Evolutionary conservation across 495 filamentous ascomycete genomes (phyloP).

Genomic region (Lineolata rhizophorae): DNA sequence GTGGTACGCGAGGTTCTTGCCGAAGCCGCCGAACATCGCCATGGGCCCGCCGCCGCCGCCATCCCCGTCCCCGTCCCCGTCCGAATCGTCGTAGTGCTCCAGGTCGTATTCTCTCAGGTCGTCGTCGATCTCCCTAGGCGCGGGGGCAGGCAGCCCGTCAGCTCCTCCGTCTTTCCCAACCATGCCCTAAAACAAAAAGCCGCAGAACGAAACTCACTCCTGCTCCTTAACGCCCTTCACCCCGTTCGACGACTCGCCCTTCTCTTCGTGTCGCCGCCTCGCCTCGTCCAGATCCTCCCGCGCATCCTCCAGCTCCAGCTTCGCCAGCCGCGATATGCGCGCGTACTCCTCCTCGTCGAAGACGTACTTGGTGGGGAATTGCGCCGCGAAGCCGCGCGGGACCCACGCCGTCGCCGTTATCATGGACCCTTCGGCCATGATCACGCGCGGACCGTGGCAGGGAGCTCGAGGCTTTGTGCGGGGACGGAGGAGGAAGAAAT

Average conservation of each 20-base stretch:
- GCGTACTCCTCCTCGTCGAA: slow-evolving; percentile 86
- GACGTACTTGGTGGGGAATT: slow-evolving; percentile 73
- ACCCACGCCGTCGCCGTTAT: slow-evolving; percentile 91
- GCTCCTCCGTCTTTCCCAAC: no score
- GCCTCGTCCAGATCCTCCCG: slow-evolving; percentile 59
- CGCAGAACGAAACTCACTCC: slow-evolving; percentile 5
- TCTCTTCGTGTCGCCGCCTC: slow-evolving; percentile 11
- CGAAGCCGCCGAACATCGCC: slow-evolving; percentile 88
- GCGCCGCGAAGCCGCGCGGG: slow-evolving; percentile 77
- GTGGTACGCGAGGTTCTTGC: slow-evolving; percentile 84
- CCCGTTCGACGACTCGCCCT: slow-evolving; percentile 1
- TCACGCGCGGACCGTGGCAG: no score
- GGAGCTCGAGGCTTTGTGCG: no score
- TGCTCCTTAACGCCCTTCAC: slow-evolving; percentile 1
- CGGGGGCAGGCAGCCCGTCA: no score
- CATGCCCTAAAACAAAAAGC: not conserved
- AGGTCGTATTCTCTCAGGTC: slow-evolving; percentile 89
- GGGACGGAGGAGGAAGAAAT: no score
- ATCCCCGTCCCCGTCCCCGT: slow-evolving; percentile 38
- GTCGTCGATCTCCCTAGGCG: slow-evolving; percentile 39
- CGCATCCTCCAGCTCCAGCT: slow-evolving; percentile 81
- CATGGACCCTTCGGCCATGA: slow-evolving; percentile 54
- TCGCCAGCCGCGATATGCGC: slow-evolving; percentile 73
- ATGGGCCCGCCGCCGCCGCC: slow-evolving; percentile 39
- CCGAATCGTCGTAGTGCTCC: slow-evolving; percentile 82